Base-by-base conservation (phyloP, 2,329 filamentous ascomycete genomes). In the Capronia americana region DNA sequence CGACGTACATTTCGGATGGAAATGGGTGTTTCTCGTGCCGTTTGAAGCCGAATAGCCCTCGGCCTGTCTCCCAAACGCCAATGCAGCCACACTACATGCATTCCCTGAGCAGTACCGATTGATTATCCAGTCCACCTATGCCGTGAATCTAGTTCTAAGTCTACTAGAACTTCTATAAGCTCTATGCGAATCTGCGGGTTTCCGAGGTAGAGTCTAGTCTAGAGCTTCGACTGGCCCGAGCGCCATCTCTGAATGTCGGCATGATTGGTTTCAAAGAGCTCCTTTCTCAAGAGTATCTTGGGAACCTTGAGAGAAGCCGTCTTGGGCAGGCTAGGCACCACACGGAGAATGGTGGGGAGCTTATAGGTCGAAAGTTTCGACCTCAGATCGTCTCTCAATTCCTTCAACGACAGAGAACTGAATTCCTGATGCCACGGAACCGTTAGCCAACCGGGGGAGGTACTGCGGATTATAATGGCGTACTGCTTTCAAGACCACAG, bases 261-360 rank as follows among this genome's bases (percentile, higher is more conserved):
- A 41, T 71, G 63, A 0, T 66, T 60, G 20, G 53, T 55, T 0
- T 77, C 77, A 56, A 82, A 81, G 73, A 74, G 78, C 23, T 69
- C 65, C 10, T 76, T 74, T 0, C 77, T 74, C n/a, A 80, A 67
- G 1, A 76, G 66, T 70, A 82, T 83, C 74, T 84, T 84, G 61
- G 80, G 75, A 17, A 84, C 79, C 73, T 84, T 84, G 0, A 81
- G 80, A 1, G 81, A 83, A 0, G 72, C 78, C 14, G 77, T 79
- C 70, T 84, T 84, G 3, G 80, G 80, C 26, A 84, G 71, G 70
- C 83, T 81, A 4, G 75, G 75, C 2, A 81, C 72, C 26, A 84
- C 72, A 4, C 79, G 73, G 34, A 83, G 69, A 11, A 83, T 65
- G 1, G 81, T 83, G 1, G 81, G 81, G 73, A 84, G 71, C 71